phyloP scores from a whole-genome alignment of 75 land plant species.

The Isoetes taiwanensis region DNA sequence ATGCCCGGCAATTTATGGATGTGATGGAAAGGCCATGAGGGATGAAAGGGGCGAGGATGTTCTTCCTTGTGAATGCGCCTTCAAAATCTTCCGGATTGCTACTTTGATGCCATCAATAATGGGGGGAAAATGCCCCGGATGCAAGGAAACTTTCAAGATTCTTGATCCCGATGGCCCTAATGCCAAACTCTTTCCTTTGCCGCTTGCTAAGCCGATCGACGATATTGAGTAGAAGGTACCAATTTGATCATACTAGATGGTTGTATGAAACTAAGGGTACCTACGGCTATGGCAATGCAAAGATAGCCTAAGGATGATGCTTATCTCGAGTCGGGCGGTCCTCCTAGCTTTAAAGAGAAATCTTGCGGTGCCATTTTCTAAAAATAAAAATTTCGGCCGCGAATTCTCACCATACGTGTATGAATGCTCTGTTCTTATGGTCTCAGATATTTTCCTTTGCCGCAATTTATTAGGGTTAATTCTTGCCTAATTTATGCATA shows the following conservation, averaged over 20 bases:
- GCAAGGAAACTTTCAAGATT: constrained; percentile 1
- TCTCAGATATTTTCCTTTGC: too few relatives aligned
- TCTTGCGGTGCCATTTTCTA: too few relatives aligned
- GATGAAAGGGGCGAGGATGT: constrained; percentile 4
- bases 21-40: constrained; percentile 2
- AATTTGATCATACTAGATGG: constrained; percentile 73
- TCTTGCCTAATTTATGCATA: too few relatives aligned
- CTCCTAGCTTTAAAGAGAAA: too few relatives aligned
- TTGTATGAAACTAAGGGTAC: constrained; percentile 72
- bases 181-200: too few relatives aligned
- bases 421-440: too few relatives aligned
- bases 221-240: neutral
- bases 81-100: neutral
- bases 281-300: constrained; percentile 72
- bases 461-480: too few relatives aligned
- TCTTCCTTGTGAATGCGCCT: neutral
- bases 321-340: too few relatives aligned
- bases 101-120: neutral
- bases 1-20: neutral
- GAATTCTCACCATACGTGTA: too few relatives aligned
- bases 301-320: constrained; percentile 35
- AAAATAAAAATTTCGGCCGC: too few relatives aligned
- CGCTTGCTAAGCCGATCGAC: too few relatives aligned
- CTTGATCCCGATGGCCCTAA: constrained; percentile 15
- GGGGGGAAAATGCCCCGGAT: constrained; percentile 1